Conservation (phyloP, 176 grass and related monocot species). For the Aegilops bicornis region DNA sequence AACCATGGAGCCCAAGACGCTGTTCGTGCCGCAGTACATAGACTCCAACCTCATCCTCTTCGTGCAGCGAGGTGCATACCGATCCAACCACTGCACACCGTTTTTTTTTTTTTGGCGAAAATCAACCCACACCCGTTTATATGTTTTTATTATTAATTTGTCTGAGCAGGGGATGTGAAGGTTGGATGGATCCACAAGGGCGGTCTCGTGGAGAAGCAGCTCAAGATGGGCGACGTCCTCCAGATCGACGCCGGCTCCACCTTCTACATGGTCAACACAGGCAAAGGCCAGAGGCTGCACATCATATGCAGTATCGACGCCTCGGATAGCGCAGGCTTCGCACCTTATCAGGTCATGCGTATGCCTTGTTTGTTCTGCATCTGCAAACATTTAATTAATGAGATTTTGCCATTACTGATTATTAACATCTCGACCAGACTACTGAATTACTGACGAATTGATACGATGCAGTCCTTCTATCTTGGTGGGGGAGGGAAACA, state of each 20-base stretch:
- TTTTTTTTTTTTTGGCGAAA: too few relatives aligned
- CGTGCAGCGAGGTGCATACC: constrained; percentile 53
- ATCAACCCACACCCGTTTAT: too few relatives aligned
- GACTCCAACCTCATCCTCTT: constrained; percentile 78
- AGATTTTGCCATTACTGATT: not conserved
- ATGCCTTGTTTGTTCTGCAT: not conserved
- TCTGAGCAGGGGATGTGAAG: constrained; percentile 60
- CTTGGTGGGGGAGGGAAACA: constrained; percentile 54
- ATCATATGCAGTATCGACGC: constrained; percentile 86
- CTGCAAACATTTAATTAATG: not conserved
- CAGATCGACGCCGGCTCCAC: constrained; percentile 80
- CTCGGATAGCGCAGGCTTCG: constrained; percentile 61
- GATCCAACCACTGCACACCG: not conserved
- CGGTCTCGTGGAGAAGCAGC: constrained; percentile 60
- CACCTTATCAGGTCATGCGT: constrained; percentile 55
- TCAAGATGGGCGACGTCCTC: constrained; percentile 89
- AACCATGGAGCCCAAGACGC: constrained; percentile 83
- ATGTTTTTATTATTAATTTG: not conserved
- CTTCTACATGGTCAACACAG: constrained; percentile 86
- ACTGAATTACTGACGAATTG: not conserved
- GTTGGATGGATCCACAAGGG: constrained; percentile 77
- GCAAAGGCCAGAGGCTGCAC: constrained; percentile 69
- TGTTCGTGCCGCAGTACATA: constrained; percentile 92
- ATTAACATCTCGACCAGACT: not conserved
- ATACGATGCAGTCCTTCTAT: constrained; percentile 64